phyloP scores from a whole-genome alignment of 2,329 filamentous ascomycete genomes.

The Aspergillus viridinutans region DNA sequence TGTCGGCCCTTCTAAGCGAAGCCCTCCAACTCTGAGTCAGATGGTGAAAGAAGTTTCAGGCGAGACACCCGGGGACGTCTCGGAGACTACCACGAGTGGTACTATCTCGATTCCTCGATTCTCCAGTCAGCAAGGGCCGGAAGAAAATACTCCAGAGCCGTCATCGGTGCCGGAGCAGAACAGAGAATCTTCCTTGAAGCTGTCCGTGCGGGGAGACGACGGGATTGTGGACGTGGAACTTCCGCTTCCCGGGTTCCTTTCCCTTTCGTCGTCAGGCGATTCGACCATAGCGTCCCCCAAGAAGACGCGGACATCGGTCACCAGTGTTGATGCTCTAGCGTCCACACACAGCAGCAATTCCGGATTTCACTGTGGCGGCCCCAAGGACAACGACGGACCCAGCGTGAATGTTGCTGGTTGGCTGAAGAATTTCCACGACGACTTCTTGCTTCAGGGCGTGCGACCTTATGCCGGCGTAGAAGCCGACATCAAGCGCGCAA shows the following conservation, averaged over 20 bases:
- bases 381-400: constrained; percentile 42
- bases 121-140: constrained; percentile 15
- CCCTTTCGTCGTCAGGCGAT: constrained; percentile 43
- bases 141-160: constrained; percentile 25
- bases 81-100: constrained; percentile 23
- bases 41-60: constrained; percentile 32
- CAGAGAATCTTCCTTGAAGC: constrained; percentile 46
- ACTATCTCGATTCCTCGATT: constrained; percentile 34
- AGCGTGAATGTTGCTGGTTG: constrained; percentile 55
- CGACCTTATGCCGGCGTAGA: constrained; percentile 51
- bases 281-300: constrained; percentile 41
- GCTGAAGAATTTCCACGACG: constrained; percentile 54
- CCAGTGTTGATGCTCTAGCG: constrained; percentile 49
- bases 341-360: constrained; percentile 41
- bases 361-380: constrained; percentile 25
- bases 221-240: constrained; percentile 60
- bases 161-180: constrained; percentile 26
- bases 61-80: constrained; percentile 14
- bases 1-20: constrained; percentile 20
- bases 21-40: constrained; percentile 26
- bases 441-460: constrained; percentile 57
- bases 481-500: constrained; percentile 53
- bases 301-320: constrained; percentile 45
- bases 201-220: constrained; percentile 55
- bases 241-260: constrained; percentile 50